Conservation (phyloP, 2,329 filamentous ascomycete genomes). For the Penicillium sp. region DNA sequence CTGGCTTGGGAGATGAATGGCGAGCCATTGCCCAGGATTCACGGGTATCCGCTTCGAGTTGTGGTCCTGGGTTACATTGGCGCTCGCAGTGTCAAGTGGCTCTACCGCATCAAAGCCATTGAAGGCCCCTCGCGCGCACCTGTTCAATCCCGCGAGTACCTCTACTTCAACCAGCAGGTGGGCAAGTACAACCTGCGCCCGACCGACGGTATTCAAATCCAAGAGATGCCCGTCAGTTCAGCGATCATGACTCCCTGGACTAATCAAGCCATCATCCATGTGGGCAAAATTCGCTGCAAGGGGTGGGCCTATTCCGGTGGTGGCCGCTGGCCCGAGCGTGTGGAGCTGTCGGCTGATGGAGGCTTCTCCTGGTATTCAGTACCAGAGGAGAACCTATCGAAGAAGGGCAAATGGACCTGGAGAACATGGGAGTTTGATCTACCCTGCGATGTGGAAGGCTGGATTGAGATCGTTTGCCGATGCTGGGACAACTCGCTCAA, state of each 20-base stretch:
- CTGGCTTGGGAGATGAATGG: constrained; percentile 70
- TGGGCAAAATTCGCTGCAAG: constrained; percentile 54
- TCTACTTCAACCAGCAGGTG: constrained; percentile 65
- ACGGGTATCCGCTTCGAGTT: constrained; percentile 60
- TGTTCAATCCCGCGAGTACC: constrained; percentile 61
- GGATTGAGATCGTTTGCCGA: constrained; percentile 56
- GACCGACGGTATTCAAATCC: constrained; percentile 61
- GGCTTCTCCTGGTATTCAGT: constrained; percentile 63
- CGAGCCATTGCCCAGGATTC: constrained; percentile 58
- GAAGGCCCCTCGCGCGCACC: constrained; percentile 53
- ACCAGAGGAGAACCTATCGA: constrained; percentile 55
- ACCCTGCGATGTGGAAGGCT: constrained; percentile 59
- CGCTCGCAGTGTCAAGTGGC: constrained; percentile 60
- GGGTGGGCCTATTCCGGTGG: constrained; percentile 59
- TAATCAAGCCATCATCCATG: constrained; percentile 59
- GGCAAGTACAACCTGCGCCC: constrained; percentile 62
- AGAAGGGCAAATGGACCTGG: constrained; percentile 62
- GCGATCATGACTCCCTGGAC: constrained; percentile 62
- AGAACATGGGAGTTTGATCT: constrained; percentile 60
- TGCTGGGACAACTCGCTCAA: constrained; percentile 62
- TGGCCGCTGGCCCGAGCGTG: constrained; percentile 57
- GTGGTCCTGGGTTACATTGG: constrained; percentile 65
- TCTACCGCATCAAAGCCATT: constrained; percentile 60
- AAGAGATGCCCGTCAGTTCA: constrained; percentile 66
- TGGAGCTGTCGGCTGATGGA: constrained; percentile 61